Evolutionary conservation across 208 protist species (phyloP), one percentile per base, ranked within the genome.

Genomic region (Leishmania braziliensis): DNA sequence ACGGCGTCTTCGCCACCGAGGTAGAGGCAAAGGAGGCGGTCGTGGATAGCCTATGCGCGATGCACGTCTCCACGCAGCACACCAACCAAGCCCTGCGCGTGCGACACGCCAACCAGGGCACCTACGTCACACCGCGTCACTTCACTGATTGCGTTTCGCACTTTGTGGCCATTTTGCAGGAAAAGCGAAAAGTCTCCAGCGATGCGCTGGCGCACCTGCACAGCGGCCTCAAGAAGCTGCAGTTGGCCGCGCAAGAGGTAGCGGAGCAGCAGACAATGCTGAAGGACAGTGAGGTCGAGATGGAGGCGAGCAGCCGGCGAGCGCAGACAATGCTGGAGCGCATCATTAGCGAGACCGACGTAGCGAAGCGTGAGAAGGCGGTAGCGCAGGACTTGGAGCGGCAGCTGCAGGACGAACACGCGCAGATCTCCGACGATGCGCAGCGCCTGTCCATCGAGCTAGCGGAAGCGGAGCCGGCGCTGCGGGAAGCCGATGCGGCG

Each of bases 71-170:
- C 12, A 97, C 99, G 46, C 83, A 91, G 65, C 91, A 95, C 60
- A 89, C 97, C 10, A 99, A 98, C 80, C 51, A 84, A 10, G 84
- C 89, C 0, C 83, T 99, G 63, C 85, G 89, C 16, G 77, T 88
- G 51, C 92, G 91, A 33, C 84, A 92, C 69, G 91, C 96, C n/a
- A 97, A 98, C 56, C 84, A 95, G 43, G 91, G 92, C 56, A 98
- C 93, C 71, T 98, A 98, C 51, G 90, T 99, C 65, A 99, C 99
- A 3, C 99, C 99, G 75, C 93, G 99, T 3, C 99, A 99, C 88
- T 99, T 99, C 89, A 97, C 99, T 39, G 99, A 99, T 81, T 98
- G 98, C 76, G 98, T 99, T 71, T 92, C 89, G 12, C 99, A 99
- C 76, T 98, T 99, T 60, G 92, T 95, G 46, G 39, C 86, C 2